A percentile compares a stretch with the other conserved stretches of the same genome.
Evolutionary conservation across 2,329 filamentous ascomycete species (phyloP).

Genomic region (Verruconis gallopava): DNA sequence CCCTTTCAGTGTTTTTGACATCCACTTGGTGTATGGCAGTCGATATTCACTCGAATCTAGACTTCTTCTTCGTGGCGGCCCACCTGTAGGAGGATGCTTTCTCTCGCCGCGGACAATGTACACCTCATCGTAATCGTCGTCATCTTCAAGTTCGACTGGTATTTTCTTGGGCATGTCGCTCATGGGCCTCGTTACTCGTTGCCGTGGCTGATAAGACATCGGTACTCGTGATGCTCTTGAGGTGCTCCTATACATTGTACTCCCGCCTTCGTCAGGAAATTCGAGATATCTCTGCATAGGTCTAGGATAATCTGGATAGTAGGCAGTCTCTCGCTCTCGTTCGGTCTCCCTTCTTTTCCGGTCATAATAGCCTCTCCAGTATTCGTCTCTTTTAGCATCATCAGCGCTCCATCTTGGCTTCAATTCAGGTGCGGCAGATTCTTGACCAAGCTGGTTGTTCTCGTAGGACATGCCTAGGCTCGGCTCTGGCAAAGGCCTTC

Average conservation of each 20-base stretch:
- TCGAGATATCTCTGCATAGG: constrained; percentile 5
- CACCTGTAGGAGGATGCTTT: background rate
- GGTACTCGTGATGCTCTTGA: background rate
- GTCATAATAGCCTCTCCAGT: constrained; percentile 8
- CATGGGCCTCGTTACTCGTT: background rate
- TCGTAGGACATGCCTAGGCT: background rate
- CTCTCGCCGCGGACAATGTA: background rate
- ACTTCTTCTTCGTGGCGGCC: background rate
- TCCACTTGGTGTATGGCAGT: constrained; percentile 6
- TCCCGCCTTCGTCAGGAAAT: constrained; percentile 4
- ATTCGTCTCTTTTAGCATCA: constrained; percentile 5
- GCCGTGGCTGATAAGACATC: background rate
- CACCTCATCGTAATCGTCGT: constrained; percentile 1
- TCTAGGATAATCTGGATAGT: constrained; percentile 1
- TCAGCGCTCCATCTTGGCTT: constrained; percentile 4
- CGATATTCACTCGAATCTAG: background rate
- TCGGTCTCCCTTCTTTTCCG: constrained; percentile 5
- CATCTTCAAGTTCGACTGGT: background rate
- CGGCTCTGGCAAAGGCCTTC: background rate
- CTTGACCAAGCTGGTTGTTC: too few relatives aligned
- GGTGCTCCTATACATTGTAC: background rate
- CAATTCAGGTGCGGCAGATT: background rate
- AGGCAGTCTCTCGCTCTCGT: constrained; percentile 3
- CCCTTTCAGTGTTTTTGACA: constrained; percentile 6
- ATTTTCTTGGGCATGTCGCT: background rate